These are phyloP conservation scores for Cyclanthera cordifolia DNA, from an alignment of 306 rosid genomes.

Conservation along the genomic window DNA sequence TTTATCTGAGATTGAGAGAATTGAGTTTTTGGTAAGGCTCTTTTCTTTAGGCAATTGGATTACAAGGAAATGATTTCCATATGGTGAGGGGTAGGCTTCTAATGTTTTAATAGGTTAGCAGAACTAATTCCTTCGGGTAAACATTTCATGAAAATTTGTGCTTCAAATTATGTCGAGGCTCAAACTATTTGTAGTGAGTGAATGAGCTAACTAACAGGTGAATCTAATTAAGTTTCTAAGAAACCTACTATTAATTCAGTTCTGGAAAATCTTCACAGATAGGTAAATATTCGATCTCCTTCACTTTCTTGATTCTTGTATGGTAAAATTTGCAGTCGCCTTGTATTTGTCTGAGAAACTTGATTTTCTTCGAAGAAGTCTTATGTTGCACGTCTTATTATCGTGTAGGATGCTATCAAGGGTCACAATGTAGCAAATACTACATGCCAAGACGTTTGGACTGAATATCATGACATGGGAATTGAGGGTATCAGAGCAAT, in stretches of 20 bases:
- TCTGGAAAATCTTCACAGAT: background rate
- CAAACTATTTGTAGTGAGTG: background rate
- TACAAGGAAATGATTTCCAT: background rate
- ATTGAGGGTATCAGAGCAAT: constrained; percentile 64
- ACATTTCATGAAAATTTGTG: background rate
- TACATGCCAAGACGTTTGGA: constrained; percentile 66
- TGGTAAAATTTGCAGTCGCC: background rate
- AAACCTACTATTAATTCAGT: background rate
- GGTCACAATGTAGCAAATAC: constrained; percentile 49
- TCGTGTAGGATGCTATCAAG: constrained; percentile 48
- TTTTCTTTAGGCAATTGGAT: background rate
- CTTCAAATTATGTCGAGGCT: background rate
- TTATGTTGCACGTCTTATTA: constrained; percentile 6
- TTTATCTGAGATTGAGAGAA: constrained; percentile 40
- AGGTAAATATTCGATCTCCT: background rate
- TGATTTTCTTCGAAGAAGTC: background rate
- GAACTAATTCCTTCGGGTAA: background rate
- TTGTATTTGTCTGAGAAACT: background rate
- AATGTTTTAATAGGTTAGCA: background rate
- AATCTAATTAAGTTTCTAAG: background rate
- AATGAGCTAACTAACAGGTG: too few species aligned
- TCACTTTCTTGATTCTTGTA: background rate
- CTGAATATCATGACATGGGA: constrained; percentile 84
- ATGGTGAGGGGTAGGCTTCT: background rate
- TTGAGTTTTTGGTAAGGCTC: constrained; percentile 49